A percentile compares a stretch with the other conserved stretches of the same genome.
Conservation (phyloP, 2,329 filamentous ascomycete genomes). For the Chaetomium globosum region DNA sequence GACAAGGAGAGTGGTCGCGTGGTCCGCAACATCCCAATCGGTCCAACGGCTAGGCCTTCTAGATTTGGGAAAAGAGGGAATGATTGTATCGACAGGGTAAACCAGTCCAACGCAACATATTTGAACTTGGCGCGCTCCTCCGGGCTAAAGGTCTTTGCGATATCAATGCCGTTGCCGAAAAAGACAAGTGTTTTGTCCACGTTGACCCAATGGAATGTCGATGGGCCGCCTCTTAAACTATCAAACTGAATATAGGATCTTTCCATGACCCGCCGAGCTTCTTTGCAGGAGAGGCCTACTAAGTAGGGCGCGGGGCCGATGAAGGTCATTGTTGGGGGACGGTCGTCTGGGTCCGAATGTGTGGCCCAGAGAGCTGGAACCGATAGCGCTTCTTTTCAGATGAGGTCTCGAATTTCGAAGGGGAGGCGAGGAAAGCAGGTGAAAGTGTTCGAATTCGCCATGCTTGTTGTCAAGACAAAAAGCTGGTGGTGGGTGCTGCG, state of each 20-base stretch:
- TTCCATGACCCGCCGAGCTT: constrained; percentile 13
- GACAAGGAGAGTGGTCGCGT: no score
- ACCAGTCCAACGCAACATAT: neutral
- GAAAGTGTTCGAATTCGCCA: constrained; percentile 3
- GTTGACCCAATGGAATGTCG: constrained; percentile 1
- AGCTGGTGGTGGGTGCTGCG: neutral
- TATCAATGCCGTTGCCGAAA: neutral
- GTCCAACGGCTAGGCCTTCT: no score
- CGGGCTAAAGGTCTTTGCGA: neutral
- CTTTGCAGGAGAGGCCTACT: constrained; percentile 6
- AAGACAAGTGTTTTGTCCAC: constrained; percentile 10
- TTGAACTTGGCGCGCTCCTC: neutral
- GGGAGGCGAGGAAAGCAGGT: constrained; percentile 1
- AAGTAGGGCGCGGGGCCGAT: neutral
- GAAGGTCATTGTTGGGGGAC: neutral
- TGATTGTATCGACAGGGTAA: no score
- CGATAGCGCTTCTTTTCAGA: constrained; percentile 13
- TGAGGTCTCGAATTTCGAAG: constrained; percentile 2
- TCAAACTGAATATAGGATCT: constrained; percentile 1
- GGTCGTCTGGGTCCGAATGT: neutral
- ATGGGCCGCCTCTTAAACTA: neutral
- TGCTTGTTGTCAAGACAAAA: neutral
- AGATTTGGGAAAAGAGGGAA: no score
- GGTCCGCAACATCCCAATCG: no score
- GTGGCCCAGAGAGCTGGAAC: neutral